Base-by-base conservation (phyloP, 176 grass and related monocot species). In the Panicum miliaceum region DNA sequence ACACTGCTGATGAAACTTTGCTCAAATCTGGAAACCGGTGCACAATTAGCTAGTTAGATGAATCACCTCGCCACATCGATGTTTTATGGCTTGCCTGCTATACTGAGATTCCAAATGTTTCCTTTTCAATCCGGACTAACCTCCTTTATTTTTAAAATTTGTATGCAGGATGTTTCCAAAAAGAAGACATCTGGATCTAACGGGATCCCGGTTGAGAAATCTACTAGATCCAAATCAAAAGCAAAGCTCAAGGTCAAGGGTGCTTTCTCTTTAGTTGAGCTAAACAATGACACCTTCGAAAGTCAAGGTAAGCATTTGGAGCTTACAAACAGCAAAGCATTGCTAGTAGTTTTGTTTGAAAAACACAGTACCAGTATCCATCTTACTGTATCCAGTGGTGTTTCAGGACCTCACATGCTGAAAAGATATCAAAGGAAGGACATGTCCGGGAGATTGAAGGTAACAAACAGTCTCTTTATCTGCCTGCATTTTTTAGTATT, bases 91-190 rank as follows among this genome's bases (percentile, higher is more conserved):
- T 77, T 82, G 5, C 63, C 47, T 56, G 45, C 75, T 46, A 12
- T 20, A 78, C 19, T 11, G 26, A 56, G 27, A 37, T 43, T 20
- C 7, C 78, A 40, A 20, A 69, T 64, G 14, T 36, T 35, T 76
- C 8, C 0, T 45, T 57, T 56, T 10, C 1, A 4, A 9, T 54
- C 22, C 35, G 66, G 25, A 40, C 12, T 62, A 37, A 62, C 65
- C 23, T 69, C 46, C 7, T 75, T 19, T 25, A 18, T 41, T 77
- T 64, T 63, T 68, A 26, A 40, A 56, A 48, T 26, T 18, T 86
- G 12, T 58, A 40, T 66, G 13, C 73, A 90, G 88, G 88, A 90
- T 78, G 27, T 82, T 73, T 90, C 88, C 47, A 86, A 77, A 65
- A 90, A 66, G 46, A 73, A 79, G 22, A 47, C 47, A 4, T 76